Conservation (phyloP, 306 rosid genomes). For the Vicia villosa region DNA sequence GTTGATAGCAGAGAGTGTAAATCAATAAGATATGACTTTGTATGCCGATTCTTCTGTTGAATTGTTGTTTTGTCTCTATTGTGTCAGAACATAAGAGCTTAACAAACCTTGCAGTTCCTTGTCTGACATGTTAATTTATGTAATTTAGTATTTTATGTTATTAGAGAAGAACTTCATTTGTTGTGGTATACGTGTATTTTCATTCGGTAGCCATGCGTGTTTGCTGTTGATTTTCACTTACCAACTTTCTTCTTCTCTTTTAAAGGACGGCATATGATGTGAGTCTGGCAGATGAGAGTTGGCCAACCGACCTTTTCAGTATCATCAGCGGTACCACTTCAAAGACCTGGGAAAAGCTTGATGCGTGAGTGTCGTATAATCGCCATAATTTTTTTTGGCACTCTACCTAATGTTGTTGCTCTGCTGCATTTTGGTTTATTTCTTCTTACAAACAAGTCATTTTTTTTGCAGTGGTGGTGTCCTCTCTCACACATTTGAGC, state of each 20-base stretch:
- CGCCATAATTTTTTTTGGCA: slow-evolving; percentile 28
- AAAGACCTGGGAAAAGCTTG: slow-evolving; percentile 94
- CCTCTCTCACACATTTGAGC: slow-evolving; percentile 81
- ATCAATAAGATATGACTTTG: background rate
- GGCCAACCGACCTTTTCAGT: slow-evolving; percentile 71
- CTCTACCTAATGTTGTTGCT: slow-evolving; percentile 22
- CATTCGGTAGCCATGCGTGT: slow-evolving; percentile 9
- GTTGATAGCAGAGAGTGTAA: slow-evolving; percentile 1
- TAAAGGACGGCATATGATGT: slow-evolving; percentile 88
- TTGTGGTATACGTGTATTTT: slow-evolving; percentile 14
- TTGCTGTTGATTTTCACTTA: slow-evolving; percentile 7
- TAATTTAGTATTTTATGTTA: slow-evolving; percentile 4
- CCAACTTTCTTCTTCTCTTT: slow-evolving; percentile 13
- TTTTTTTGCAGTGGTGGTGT: slow-evolving; percentile 64
- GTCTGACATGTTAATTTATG: background rate
- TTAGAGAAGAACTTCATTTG: background rate
- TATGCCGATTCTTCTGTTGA: background rate
- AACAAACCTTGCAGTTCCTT: slow-evolving; percentile 4
- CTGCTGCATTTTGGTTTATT: slow-evolving; percentile 14
- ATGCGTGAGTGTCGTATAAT: slow-evolving; percentile 66
- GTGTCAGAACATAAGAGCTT: background rate
- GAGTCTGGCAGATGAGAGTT: slow-evolving; percentile 74
- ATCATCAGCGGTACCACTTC: slow-evolving; percentile 70
- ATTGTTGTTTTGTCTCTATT: slow-evolving; percentile 20
- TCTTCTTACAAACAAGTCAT: background rate